Conservation (phyloP, 2,329 filamentous ascomycete genomes). For the Lecanicillium sp. region DNA sequence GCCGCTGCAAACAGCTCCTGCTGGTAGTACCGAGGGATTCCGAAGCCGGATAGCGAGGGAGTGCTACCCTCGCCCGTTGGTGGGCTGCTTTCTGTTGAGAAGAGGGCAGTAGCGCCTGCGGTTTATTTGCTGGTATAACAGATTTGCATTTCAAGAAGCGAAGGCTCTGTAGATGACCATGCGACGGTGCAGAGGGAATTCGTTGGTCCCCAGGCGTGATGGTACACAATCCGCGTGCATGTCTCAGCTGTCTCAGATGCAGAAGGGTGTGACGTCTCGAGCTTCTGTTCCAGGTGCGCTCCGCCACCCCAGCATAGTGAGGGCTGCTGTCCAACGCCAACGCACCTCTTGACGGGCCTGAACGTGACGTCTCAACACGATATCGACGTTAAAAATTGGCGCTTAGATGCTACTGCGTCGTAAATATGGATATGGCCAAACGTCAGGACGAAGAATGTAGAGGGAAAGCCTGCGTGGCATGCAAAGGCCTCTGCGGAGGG, state of each 20-base stretch:
- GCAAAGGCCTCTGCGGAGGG: background rate
- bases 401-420: too few species aligned
- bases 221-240: constrained; percentile 1
- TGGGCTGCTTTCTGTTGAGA: background rate
- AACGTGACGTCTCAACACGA: too few species aligned
- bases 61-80: background rate
- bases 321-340: background rate
- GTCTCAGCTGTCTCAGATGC: constrained; percentile 8
- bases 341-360: too few species aligned
- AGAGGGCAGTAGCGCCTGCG: constrained; percentile 1
- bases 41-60: background rate
- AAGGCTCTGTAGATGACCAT: background rate
- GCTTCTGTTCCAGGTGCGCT: background rate
- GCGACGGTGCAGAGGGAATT: background rate
- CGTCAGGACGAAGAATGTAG: too few species aligned
- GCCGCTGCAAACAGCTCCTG: constrained; percentile 2
- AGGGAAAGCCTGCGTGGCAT: background rate
- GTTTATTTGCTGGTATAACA: background rate
- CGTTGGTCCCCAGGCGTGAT: background rate
- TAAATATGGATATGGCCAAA: too few species aligned
- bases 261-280: constrained; percentile 11
- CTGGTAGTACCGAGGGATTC: background rate
- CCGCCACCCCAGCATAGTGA: background rate
- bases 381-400: too few species aligned
- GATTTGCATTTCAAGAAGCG: background rate